A percentile compares a stretch with the other conserved stretches of the same genome.
These are phyloP conservation scores for Lineolata rhizophorae DNA, from an alignment of 495 filamentous ascomycete species.

Conservation along the genomic window DNA sequence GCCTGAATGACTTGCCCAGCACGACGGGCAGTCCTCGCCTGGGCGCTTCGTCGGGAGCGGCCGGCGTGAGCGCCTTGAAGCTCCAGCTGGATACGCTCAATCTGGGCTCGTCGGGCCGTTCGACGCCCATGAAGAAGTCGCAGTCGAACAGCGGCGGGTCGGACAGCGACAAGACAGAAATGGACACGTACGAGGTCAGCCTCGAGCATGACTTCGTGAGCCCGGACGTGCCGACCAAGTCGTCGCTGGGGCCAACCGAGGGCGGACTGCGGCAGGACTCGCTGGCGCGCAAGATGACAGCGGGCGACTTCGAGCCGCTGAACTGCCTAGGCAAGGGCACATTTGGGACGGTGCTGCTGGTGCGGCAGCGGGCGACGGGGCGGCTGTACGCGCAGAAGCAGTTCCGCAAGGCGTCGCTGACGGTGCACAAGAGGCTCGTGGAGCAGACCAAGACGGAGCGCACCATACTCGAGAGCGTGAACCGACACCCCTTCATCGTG, in stretches of 20 bases:
- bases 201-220: constrained; percentile 77
- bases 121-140: constrained; percentile 31
- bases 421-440: constrained; percentile 76
- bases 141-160: constrained; percentile 31
- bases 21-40: constrained; percentile 30
- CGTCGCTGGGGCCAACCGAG: constrained; percentile 18
- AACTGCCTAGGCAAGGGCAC: constrained; percentile 93
- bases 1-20: constrained; percentile 13
- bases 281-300: constrained; percentile 56
- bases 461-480: constrained; percentile 80
- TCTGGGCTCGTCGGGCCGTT: constrained; percentile 13
- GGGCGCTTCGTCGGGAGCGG: constrained; percentile 32
- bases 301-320: constrained; percentile 75
- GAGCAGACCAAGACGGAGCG: constrained; percentile 97
- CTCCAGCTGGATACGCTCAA: constrained; percentile 50
- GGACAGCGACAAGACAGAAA: constrained; percentile 23
- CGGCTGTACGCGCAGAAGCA: constrained; percentile 95
- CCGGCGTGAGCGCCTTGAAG: constrained; percentile 59
- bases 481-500: constrained; percentile 88
- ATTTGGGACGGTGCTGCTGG: constrained; percentile 80
- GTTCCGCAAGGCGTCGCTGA: constrained; percentile 84
- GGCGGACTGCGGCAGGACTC: constrained; percentile 16
- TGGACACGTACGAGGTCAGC: constrained; percentile 72
- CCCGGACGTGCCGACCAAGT: constrained; percentile 31
- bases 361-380: constrained; percentile 69